Percentiles rank a stretch among this genome's conserved stretches.
phyloP scores from a whole-genome alignment of 2,329 filamentous ascomycete genomes.

The Ilyonectria mors-panacis region DNA sequence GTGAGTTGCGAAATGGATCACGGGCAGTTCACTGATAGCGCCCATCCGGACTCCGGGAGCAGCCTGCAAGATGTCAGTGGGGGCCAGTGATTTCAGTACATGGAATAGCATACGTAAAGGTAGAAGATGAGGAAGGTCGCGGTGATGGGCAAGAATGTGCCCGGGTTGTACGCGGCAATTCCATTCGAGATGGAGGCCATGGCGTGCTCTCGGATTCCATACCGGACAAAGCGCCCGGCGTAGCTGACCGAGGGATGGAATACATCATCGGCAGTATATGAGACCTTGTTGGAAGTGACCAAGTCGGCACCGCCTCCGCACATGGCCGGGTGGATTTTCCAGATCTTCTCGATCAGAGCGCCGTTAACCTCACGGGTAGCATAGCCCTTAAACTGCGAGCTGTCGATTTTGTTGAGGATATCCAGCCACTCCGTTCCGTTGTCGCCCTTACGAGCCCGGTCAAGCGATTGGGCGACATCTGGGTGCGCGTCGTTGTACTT shows the following conservation, averaged over 20 bases:
- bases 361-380: constrained; percentile 58
- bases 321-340: constrained; percentile 36
- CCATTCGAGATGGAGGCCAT: constrained; percentile 65
- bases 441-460: constrained; percentile 15
- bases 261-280: constrained; percentile 52
- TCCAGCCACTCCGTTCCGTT: constrained; percentile 27
- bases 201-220: constrained; percentile 65
- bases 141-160: constrained; percentile 68
- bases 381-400: constrained; percentile 26
- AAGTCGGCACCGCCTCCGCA: constrained; percentile 58
- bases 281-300: constrained; percentile 61
- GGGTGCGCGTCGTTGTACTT: constrained; percentile 51
- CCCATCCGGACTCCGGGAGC: constrained; percentile 64
- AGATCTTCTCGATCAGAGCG: constrained; percentile 38
- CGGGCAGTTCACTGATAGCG: constrained; percentile 64
- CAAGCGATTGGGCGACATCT: constrained; percentile 16
- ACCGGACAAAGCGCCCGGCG: constrained; percentile 62
- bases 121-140: constrained; percentile 73
- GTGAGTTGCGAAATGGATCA: constrained; percentile 68
- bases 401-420: constrained; percentile 31
- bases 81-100: background rate
- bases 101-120: constrained; percentile 40
- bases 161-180: constrained; percentile 59
- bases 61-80: constrained; percentile 19
- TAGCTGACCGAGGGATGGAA: constrained; percentile 46